Percentiles rank a stretch among this genome's conserved stretches.
phyloP scores from a whole-genome alignment of 805 yeast species.

The Pichia manshurica region DNA sequence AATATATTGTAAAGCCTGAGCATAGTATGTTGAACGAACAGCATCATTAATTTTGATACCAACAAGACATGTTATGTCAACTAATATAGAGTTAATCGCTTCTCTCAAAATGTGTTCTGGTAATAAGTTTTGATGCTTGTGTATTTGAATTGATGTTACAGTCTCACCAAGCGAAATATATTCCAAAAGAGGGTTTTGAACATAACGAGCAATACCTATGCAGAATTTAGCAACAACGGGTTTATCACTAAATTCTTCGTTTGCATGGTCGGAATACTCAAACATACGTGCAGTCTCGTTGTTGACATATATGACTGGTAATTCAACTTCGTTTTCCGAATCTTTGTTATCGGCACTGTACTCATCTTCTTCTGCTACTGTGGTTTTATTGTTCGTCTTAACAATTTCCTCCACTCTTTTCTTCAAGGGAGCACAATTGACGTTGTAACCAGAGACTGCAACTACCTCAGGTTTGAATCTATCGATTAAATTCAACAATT shows the following conservation, averaged over 20 bases:
- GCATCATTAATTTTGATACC: constrained; percentile 95
- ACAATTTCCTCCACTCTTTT: constrained; percentile 53
- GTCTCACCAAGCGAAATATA: constrained; percentile 78
- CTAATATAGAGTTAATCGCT: constrained; percentile 75
- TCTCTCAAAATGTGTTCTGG: constrained; percentile 56
- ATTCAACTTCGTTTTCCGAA: constrained; percentile 26
- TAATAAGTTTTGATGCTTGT: constrained; percentile 65
- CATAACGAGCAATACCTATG: constrained; percentile 83
- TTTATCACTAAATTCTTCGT: constrained; percentile 75
- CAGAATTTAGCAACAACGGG: constrained; percentile 77
- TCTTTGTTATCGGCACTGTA: constrained; percentile 12
- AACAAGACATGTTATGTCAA: constrained; percentile 83
- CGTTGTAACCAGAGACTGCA: constrained; percentile 84
- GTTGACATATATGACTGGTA: constrained; percentile 76
- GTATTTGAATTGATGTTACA: constrained; percentile 57
- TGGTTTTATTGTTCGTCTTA: constrained; percentile 43
- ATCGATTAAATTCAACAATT: constrained; percentile 53
- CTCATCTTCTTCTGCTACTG: constrained; percentile 38
- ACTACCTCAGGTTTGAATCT: constrained; percentile 80
- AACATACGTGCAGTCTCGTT: constrained; percentile 91
- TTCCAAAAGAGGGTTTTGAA: constrained; percentile 90
- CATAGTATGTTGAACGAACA: constrained; percentile 64
- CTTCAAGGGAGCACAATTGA: constrained; percentile 57
- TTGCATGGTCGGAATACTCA: constrained; percentile 73
- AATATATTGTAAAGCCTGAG: constrained; percentile 67